A percentile compares a stretch with the other conserved stretches of the same genome.
These are phyloP conservation scores for Micractinium conductrix DNA, from an alignment of 139 green algal species.

Conservation along the genomic window DNA sequence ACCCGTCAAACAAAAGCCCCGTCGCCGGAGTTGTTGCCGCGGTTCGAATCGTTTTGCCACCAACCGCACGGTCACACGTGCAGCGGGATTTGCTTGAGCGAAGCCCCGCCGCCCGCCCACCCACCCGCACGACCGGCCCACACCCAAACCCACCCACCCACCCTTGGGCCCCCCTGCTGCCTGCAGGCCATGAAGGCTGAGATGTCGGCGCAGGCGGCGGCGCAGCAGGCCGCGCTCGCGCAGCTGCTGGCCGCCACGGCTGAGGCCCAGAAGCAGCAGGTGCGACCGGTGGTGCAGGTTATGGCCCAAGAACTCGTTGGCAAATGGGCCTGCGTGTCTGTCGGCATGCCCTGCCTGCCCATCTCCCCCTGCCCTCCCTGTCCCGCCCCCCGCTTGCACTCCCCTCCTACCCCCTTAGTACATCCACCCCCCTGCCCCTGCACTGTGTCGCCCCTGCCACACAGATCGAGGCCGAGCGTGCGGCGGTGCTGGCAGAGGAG, in stretches of 20 bases:
- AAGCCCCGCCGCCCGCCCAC: too few relatives aligned
- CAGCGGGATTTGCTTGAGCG: too few relatives aligned
- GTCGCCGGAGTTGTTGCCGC: too few relatives aligned
- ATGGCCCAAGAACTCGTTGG: not conserved
- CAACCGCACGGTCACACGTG: too few relatives aligned
- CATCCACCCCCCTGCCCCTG: not conserved
- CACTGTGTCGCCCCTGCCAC: not conserved
- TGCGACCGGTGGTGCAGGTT: not conserved
- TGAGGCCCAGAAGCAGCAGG: constrained; percentile 27
- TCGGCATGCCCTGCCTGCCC: too few relatives aligned
- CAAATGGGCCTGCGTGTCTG: not conserved
- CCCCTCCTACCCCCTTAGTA: too few relatives aligned
- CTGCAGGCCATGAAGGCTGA: constrained; percentile 52
- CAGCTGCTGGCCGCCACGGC: not conserved
- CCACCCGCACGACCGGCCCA: too few relatives aligned
- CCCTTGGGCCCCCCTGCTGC: too few relatives aligned
- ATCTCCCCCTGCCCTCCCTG: not conserved
- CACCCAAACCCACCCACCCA: too few relatives aligned
- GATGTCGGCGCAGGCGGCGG: constrained; percentile 37
- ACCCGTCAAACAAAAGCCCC: too few relatives aligned
- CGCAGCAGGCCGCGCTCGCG: constrained; percentile 12
- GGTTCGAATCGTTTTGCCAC: too few relatives aligned
- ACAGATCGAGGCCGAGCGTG: constrained; percentile 47
- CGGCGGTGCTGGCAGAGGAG: constrained; percentile 51
- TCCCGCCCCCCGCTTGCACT: too few relatives aligned